phyloP scores from a whole-genome alignment of 768 basidiomycete genomes.

The Lactarius tabidus region DNA sequence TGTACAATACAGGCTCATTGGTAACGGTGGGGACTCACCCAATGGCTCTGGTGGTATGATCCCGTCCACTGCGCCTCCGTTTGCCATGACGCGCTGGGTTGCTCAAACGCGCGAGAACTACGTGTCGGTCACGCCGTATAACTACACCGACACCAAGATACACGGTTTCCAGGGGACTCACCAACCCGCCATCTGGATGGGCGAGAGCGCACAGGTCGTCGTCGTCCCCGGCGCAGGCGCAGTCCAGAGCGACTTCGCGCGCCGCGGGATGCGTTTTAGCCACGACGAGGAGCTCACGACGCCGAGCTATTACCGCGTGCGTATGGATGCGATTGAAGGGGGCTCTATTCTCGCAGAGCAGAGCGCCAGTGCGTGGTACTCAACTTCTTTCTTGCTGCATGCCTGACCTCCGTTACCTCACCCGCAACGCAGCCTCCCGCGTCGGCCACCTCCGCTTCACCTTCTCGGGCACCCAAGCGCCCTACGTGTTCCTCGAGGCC shows the following conservation, averaged over 20 bases:
- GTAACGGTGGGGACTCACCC: conserved; percentile 67
- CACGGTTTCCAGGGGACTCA: conserved; percentile 79
- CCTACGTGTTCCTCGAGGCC: conserved; percentile 65
- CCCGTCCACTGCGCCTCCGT: conserved; percentile 71
- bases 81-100: conserved; percentile 85
- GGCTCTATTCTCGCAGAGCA: conserved; percentile 54
- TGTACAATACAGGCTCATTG: conserved; percentile 52
- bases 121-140: conserved; percentile 68
- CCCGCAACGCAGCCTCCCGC: conserved; percentile 52
- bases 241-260: conserved; percentile 52
- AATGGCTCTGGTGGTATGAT: conserved; percentile 77
- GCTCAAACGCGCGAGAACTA: conserved; percentile 76
- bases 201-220: too few species aligned
- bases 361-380: conserved; percentile 54
- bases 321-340: conserved; percentile 49
- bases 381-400: neutral
- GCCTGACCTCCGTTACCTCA: neutral
- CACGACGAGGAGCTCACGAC: conserved; percentile 52
- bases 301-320: too few species aligned
- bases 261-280: conserved; percentile 52
- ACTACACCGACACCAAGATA: conserved; percentile 53
- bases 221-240: conserved; percentile 54
- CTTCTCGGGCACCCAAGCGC: conserved; percentile 43
- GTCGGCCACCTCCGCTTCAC: conserved; percentile 73
- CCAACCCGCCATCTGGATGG: conserved; percentile 90